phyloP scores from a whole-genome alignment of 495 filamentous ascomycete species.

The Neurospora pannonica region DNA sequence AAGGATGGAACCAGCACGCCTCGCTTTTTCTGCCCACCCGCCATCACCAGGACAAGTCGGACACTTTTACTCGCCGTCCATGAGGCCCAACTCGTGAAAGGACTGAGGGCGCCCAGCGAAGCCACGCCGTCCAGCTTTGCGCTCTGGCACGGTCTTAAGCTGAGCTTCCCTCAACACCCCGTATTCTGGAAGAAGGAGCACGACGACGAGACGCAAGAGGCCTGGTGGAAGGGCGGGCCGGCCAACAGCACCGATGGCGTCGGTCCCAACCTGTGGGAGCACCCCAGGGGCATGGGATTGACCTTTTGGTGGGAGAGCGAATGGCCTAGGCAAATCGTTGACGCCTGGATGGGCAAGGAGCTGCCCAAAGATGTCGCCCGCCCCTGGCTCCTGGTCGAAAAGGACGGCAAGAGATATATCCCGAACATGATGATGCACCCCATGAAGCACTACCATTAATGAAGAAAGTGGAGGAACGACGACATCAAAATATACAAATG shows the following conservation, averaged over 20 bases:
- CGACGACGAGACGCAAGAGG: constrained; percentile 9
- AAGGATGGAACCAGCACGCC: constrained; percentile 13
- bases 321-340: constrained; percentile 16
- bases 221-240: constrained; percentile 29
- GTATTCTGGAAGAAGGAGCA: constrained; percentile 16
- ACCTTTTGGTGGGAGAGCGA: constrained; percentile 26
- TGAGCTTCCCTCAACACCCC: constrained; percentile 28
- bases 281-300: constrained; percentile 18
- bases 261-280: constrained; percentile 13
- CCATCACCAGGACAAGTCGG: constrained; percentile 20
- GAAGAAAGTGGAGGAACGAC: not conserved
- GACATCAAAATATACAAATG: not conserved
- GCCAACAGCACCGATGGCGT: constrained; percentile 14
- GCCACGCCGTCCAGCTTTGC: constrained; percentile 31
- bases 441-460: constrained; percentile 16
- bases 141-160: constrained; percentile 33
- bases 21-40: constrained; percentile 27
- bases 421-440: constrained; percentile 27
- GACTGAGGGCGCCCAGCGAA: constrained; percentile 24
- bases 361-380: not conserved
- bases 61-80: constrained; percentile 19
- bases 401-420: constrained; percentile 16
- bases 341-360: constrained; percentile 15
- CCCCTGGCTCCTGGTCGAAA: constrained; percentile 16
- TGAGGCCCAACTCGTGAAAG: constrained; percentile 19